A percentile compares a stretch with the other conserved stretches of the same genome.
Conservation (phyloP, 495 filamentous ascomycete genomes). For the Aspergillus coremiiformis region DNA sequence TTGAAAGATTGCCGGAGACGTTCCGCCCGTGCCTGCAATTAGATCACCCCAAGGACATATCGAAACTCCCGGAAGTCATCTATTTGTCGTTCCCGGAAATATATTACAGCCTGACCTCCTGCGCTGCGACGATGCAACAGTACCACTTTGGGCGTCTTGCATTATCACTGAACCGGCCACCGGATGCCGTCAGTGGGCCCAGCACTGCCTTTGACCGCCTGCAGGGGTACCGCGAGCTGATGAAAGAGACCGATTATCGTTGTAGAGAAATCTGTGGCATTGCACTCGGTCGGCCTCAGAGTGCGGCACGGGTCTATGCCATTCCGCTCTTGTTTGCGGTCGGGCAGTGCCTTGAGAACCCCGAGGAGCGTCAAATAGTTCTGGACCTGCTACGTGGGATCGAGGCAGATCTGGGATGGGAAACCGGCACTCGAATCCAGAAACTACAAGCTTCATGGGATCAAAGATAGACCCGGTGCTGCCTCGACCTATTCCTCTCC, state of each 20-base stretch:
- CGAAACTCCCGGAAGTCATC: conserved; percentile 14
- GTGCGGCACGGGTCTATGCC: conserved; percentile 31
- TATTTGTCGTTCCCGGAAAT: conserved; percentile 35
- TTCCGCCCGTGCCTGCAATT: conserved; percentile 34
- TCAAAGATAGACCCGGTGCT: conserved; percentile 5
- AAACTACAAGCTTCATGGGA: conserved; percentile 30
- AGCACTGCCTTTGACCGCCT: conserved; percentile 37
- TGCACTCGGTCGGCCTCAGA: conserved; percentile 30
- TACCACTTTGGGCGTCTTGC: conserved; percentile 38
- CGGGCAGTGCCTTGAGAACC: conserved; percentile 33
- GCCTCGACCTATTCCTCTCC: background rate
- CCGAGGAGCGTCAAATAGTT: conserved; percentile 30
- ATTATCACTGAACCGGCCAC: conserved; percentile 31
- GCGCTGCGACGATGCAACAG: conserved; percentile 34
- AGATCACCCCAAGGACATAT: conserved; percentile 29
- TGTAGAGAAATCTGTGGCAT: conserved; percentile 34
- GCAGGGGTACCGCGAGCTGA: conserved; percentile 35
- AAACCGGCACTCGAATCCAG: conserved; percentile 26
- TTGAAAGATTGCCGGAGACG: conserved; percentile 36
- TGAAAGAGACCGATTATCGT: conserved; percentile 39
- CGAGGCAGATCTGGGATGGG: conserved; percentile 36
- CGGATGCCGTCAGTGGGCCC: conserved; percentile 27
- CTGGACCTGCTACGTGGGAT: conserved; percentile 31
- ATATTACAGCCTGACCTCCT: conserved; percentile 27
- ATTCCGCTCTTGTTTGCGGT: conserved; percentile 32